Evolutionary conservation across 2,329 filamentous ascomycete species (phyloP).

Genomic region (Ceratocystis cacaofunesta): DNA sequence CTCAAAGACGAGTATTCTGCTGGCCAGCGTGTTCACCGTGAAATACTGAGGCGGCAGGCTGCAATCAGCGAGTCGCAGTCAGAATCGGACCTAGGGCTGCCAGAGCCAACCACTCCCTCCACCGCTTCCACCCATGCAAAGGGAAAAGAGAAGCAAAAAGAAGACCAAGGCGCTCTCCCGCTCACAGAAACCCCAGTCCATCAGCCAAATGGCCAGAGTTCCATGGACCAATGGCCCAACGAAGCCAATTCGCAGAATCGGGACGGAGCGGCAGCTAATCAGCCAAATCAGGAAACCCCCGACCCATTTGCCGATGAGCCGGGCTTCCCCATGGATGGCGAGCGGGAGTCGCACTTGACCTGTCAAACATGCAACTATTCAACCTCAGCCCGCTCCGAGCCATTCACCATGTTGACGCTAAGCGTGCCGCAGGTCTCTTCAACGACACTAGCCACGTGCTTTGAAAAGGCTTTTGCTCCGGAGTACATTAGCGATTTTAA

Average conservation of each 20-base stretch:
- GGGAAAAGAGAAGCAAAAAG: no score
- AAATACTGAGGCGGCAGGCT: slow-evolving; percentile 4
- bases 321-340: slow-evolving; percentile 83
- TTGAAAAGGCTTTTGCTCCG: slow-evolving; percentile 86
- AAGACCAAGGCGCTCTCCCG: no score
- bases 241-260: slow-evolving; percentile 13
- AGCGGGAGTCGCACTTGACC: slow-evolving; percentile 85
- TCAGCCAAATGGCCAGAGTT: no score
- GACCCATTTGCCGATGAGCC: slow-evolving; percentile 33
- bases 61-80: slow-evolving; percentile 10
- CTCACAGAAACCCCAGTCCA: neutral
- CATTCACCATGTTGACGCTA: slow-evolving; percentile 82
- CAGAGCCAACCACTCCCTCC: neutral
- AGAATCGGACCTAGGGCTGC: slow-evolving; percentile 21
- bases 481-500: slow-evolving; percentile 96
- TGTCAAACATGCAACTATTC: slow-evolving; percentile 82
- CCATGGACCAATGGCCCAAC: neutral
- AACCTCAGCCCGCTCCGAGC: slow-evolving; percentile 67
- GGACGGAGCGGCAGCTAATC: neutral
- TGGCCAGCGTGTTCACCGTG: slow-evolving; percentile 46
- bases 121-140: no score
- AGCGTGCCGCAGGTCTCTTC: slow-evolving; percentile 74
- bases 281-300: neutral
- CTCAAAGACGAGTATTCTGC: slow-evolving; percentile 90
- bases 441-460: slow-evolving; percentile 71